phyloP scores from a whole-genome alignment of 441 rosid species.

The Pelargonium fulgidum region DNA sequence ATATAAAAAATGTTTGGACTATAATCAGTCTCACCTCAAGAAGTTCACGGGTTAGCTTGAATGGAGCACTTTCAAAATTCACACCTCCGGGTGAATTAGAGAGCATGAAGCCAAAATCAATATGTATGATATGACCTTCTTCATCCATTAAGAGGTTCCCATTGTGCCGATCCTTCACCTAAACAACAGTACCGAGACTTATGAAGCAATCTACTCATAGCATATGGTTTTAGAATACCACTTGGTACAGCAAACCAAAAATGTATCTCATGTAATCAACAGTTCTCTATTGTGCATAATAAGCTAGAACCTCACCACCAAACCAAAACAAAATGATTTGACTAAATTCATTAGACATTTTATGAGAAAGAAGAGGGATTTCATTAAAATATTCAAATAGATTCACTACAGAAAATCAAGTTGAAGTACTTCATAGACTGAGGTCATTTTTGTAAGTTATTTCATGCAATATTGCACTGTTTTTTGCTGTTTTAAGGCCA shows the following conservation, averaged over 20 bases:
- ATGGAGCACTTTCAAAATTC: conserved; percentile 93
- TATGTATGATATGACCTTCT: conserved; percentile 97
- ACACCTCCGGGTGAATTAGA: conserved; percentile 98
- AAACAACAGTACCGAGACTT: conserved; percentile 16
- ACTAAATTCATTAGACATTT: too few species aligned
- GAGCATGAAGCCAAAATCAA: conserved; percentile 98
- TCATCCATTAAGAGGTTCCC: conserved; percentile 93
- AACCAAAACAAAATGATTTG: too few species aligned
- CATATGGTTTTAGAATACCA: neutral
- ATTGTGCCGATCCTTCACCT: conserved; percentile 97
- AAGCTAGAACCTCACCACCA: too few species aligned
- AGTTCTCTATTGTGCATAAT: neutral
- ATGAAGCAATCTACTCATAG: neutral
- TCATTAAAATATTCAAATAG: too few species aligned
- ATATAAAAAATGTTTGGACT: neutral
- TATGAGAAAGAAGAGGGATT: too few species aligned
- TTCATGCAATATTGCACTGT: neutral
- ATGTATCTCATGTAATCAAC: neutral
- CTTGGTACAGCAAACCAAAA: neutral
- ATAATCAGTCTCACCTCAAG: conserved; percentile 53
- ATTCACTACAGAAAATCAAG: neutral
- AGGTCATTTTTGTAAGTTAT: neutral
- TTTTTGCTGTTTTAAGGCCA: neutral
- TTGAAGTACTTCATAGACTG: neutral
- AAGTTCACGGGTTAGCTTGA: conserved; percentile 93